Evolutionary conservation across 768 basidiomycete species (phyloP).

Genomic region (Leccinum boreale): DNA sequence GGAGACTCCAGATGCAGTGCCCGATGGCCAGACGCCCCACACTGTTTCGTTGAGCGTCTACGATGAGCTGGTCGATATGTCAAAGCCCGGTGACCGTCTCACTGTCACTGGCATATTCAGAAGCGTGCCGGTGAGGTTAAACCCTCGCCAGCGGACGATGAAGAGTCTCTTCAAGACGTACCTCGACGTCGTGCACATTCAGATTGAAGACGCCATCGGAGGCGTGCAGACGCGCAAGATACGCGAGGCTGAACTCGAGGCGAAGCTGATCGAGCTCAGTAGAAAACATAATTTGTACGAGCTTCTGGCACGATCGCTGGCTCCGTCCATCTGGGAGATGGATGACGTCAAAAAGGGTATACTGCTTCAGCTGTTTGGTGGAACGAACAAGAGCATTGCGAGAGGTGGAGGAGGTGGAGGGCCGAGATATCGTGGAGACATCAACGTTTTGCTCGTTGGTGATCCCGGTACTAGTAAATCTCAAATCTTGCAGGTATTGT

Average conservation of each 20-base stretch:
- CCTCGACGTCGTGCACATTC: constrained; percentile 91
- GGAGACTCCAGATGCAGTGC: constrained; percentile 96
- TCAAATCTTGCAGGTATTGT: constrained; percentile 82
- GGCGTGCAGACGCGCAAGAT: constrained; percentile 35
- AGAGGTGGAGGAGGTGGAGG: constrained; percentile 94
- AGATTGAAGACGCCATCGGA: constrained; percentile 48
- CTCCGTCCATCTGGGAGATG: constrained; percentile 97
- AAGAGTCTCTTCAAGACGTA: constrained; percentile 98
- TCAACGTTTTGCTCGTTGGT: constrained; percentile 95
- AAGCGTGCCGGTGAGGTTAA: constrained; percentile 92
- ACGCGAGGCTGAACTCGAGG: constrained; percentile 71
- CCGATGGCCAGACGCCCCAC: constrained; percentile 97
- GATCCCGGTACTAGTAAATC: constrained; percentile 97
- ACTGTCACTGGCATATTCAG: constrained; percentile 92
- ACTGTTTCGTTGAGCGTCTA: constrained; percentile 97
- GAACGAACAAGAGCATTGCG: constrained; percentile 94
- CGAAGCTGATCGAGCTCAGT: constrained; percentile 70
- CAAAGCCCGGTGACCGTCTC: constrained; percentile 93
- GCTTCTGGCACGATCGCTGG: constrained; percentile 76
- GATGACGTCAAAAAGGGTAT: constrained; percentile 99
- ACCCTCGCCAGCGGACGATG: constrained; percentile 85
- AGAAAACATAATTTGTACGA: constrained; percentile 81
- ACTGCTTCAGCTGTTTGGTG: constrained; percentile 91
- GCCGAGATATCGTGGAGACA: constrained; percentile 94
- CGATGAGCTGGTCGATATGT: constrained; percentile 95